Percentiles rank a stretch among this genome's conserved stretches.
Conservation (phyloP, 257 asterid genomes). For the Dorcoceras hygrometricum region DNA sequence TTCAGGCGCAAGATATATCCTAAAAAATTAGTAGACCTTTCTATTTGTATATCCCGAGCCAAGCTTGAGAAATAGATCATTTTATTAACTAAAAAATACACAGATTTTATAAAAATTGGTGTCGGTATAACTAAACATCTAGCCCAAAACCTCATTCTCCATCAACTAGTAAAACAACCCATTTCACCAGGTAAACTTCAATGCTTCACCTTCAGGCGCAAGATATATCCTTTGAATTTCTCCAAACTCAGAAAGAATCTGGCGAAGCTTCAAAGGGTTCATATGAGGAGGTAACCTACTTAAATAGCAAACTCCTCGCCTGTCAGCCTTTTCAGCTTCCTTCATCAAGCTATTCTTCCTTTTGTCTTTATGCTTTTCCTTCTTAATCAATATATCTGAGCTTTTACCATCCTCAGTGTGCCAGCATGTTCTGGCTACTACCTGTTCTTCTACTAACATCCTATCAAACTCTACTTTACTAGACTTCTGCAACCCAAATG, state of each 20-base stretch:
- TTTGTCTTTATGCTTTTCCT: conserved; percentile 34
- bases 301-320: conserved; percentile 77
- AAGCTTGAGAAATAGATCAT: not conserved
- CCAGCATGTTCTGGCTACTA: conserved; percentile 20
- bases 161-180: not conserved
- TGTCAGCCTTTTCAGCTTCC: conserved; percentile 55
- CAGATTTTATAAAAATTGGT: not conserved
- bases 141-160: not conserved
- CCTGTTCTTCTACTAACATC: conserved; percentile 54
- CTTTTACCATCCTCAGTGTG: conserved; percentile 23
- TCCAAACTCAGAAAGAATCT: conserved; percentile 65
- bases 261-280: conserved; percentile 76
- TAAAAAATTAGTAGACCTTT: conserved; percentile 4
- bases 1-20: conserved; percentile 83
- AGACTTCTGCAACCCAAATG: too few species aligned
- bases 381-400: conserved; percentile 25
- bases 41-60: not conserved
- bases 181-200: not conserved
- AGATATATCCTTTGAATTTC: conserved; percentile 80
- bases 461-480: not conserved
- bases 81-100: not conserved
- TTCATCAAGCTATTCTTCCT: conserved; percentile 42
- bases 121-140: not conserved
- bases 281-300: conserved; percentile 88
- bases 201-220: conserved; percentile 61